Evolutionary conservation across 345 rosid genomes (phyloP).

Genomic region (Melastoma malabathricum): DNA sequence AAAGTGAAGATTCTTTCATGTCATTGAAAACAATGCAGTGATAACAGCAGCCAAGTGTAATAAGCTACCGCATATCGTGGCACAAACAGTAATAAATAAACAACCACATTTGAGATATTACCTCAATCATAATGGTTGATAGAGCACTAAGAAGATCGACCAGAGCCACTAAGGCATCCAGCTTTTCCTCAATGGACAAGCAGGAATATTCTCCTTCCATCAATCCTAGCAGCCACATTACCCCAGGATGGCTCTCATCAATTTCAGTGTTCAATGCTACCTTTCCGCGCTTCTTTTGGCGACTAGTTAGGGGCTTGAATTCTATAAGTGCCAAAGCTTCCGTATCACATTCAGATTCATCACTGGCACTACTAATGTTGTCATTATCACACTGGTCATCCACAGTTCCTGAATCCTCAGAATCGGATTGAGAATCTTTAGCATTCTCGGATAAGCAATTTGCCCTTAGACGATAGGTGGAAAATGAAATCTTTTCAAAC

Average conservation of each 20-base stretch:
- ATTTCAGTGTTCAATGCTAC: constrained; percentile 46
- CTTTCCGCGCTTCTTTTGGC: constrained; percentile 29
- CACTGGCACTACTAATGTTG: constrained; percentile 35
- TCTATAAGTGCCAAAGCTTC: constrained; percentile 23
- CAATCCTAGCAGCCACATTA: constrained; percentile 82
- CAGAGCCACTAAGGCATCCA: constrained; percentile 68
- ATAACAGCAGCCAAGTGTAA: too few species aligned
- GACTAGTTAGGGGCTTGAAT: constrained; percentile 14
- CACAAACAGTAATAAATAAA: constrained; percentile 1
- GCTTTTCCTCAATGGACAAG: constrained; percentile 73
- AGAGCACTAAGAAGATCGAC: constrained; percentile 74
- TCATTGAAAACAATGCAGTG: too few species aligned
- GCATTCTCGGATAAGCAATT: constrained; percentile 34
- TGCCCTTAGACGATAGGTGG: constrained; percentile 68
- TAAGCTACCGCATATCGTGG: too few species aligned
- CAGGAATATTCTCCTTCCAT: constrained; percentile 94
- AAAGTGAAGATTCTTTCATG: too few species aligned
- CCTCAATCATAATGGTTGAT: constrained; percentile 69
- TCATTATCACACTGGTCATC: constrained; percentile 46
- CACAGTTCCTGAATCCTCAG: constrained; percentile 73
- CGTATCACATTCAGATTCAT: constrained; percentile 47
- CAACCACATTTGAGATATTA: constrained; percentile 11
- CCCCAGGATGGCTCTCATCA: constrained; percentile 94
- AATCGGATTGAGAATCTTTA: constrained; percentile 42
- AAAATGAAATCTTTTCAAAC: constrained; percentile 79